Evolutionary conservation across 177 flowering plant genomes (phyloP).

Genomic region (Telopea speciosissima): DNA sequence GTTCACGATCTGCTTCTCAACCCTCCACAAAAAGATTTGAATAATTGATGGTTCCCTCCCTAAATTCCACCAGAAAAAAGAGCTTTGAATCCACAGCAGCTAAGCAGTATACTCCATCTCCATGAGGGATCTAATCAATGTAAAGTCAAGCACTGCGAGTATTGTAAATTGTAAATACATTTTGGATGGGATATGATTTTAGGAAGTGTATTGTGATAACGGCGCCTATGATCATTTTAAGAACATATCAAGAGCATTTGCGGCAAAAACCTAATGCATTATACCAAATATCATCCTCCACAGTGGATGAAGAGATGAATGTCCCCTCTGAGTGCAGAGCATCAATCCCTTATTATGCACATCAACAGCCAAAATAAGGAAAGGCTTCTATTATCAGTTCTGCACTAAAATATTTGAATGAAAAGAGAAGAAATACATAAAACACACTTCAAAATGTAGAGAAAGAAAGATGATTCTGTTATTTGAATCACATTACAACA

Average conservation of each 20-base stretch:
- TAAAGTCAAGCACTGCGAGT: too few relatives aligned
- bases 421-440: background rate
- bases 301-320: background rate
- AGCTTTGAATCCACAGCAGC: background rate
- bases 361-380: background rate
- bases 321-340: background rate
- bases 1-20: background rate
- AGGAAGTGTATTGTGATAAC: too few relatives aligned
- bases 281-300: background rate
- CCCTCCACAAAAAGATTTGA: background rate
- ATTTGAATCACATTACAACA: background rate
- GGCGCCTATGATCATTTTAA: too few relatives aligned
- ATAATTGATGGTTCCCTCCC: background rate
- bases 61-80: background rate
- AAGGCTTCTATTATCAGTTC: background rate
- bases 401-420: background rate
- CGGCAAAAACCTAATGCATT: too few relatives aligned
- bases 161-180: too few relatives aligned
- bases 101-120: too few relatives aligned
- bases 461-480: background rate
- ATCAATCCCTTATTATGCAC: background rate
- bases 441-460: background rate
- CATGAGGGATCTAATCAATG: too few relatives aligned
- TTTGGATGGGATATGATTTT: too few relatives aligned
- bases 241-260: too few relatives aligned